Percentiles rank a stretch among this genome's conserved stretches.
phyloP scores from a whole-genome alignment of 2,329 filamentous ascomycete species.

The Xylariaceae sp. region DNA sequence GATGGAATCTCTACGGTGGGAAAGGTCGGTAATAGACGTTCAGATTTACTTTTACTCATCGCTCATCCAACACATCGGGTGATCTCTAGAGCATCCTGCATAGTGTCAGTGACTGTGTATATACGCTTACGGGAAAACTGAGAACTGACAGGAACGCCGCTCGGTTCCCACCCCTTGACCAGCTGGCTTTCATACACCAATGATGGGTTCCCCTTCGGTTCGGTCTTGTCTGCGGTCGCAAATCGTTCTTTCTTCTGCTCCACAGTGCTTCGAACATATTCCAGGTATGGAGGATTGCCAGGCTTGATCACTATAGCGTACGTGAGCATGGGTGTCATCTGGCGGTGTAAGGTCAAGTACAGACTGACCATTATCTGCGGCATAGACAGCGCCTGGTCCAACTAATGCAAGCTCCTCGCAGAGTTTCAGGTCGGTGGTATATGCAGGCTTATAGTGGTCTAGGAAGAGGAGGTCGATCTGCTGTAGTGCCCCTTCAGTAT shows the following conservation, averaged over 20 bases:
- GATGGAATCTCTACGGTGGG: too few relatives aligned
- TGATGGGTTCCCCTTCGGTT: slow-evolving; percentile 52
- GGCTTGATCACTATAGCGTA: slow-evolving; percentile 53
- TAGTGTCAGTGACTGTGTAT: slow-evolving; percentile 18
- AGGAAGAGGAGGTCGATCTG: slow-evolving; percentile 71
- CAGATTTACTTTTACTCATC: too few relatives aligned
- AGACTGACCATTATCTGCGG: slow-evolving; percentile 56
- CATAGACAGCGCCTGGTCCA: slow-evolving; percentile 56
- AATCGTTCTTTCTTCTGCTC: slow-evolving; percentile 52
- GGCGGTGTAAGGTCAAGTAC: not conserved
- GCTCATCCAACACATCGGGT: slow-evolving; percentile 58
- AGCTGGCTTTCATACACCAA: slow-evolving; percentile 63
- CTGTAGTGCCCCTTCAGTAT: slow-evolving; percentile 46
- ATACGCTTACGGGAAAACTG: not conserved
- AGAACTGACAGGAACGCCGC: slow-evolving; percentile 55
- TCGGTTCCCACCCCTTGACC: slow-evolving; percentile 63
- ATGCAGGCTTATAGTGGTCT: slow-evolving; percentile 76
- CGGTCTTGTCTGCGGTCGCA: slow-evolving; percentile 25
- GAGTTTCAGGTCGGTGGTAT: slow-evolving; percentile 69
- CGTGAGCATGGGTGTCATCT: too few relatives aligned
- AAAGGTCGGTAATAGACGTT: too few relatives aligned
- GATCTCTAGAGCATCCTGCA: slow-evolving; percentile 63
- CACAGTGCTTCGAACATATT: slow-evolving; percentile 64
- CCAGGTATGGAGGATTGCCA: slow-evolving; percentile 65
- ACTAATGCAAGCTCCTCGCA: slow-evolving; percentile 69